A percentile compares a stretch with the other conserved stretches of the same genome.
These are phyloP conservation scores for Argentina anserina DNA, from an alignment of 306 rosid genomes.

Conservation along the genomic window DNA sequence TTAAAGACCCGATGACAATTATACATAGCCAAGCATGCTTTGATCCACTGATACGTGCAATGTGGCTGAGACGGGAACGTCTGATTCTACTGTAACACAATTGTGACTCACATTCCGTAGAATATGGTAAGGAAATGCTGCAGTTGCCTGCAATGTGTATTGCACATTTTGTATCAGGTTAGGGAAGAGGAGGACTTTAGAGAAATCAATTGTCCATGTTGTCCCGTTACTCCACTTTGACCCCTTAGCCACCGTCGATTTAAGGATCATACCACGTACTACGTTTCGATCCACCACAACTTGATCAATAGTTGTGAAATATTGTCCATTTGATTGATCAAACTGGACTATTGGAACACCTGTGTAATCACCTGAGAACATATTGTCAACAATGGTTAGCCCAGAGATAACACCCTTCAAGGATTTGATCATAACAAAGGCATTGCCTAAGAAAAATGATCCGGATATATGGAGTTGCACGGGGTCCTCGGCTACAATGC, in stretches of 20 bases:
- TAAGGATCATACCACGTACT: conserved; percentile 32
- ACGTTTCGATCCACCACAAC: conserved; percentile 35
- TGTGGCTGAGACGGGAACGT: conserved; percentile 27
- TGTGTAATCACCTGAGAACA: conserved; percentile 39
- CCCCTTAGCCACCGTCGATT: conserved; percentile 39
- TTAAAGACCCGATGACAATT: neutral
- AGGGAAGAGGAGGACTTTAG: conserved; percentile 29
- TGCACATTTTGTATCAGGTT: conserved; percentile 31
- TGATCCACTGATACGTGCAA: conserved; percentile 37
- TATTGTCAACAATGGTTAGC: conserved; percentile 32
- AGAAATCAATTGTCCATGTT: conserved; percentile 34
- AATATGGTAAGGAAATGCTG: conserved; percentile 28
- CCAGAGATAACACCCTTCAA: conserved; percentile 31
- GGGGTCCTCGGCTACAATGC: conserved; percentile 43
- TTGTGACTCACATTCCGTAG: conserved; percentile 25
- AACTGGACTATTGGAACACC: conserved; percentile 31
- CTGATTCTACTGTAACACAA: conserved; percentile 25
- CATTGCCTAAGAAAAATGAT: conserved; percentile 41
- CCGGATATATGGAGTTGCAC: conserved; percentile 37
- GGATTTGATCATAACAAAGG: conserved; percentile 29
- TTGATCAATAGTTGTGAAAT: conserved; percentile 31
- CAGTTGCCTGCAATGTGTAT: conserved; percentile 30
- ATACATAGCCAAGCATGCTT: conserved; percentile 19
- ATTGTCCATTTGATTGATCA: conserved; percentile 24
- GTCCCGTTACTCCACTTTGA: conserved; percentile 29